Evolutionary conservation across 352 stramenopile genomes (phyloP).

Genomic region (Thraustochytrium sp.): DNA sequence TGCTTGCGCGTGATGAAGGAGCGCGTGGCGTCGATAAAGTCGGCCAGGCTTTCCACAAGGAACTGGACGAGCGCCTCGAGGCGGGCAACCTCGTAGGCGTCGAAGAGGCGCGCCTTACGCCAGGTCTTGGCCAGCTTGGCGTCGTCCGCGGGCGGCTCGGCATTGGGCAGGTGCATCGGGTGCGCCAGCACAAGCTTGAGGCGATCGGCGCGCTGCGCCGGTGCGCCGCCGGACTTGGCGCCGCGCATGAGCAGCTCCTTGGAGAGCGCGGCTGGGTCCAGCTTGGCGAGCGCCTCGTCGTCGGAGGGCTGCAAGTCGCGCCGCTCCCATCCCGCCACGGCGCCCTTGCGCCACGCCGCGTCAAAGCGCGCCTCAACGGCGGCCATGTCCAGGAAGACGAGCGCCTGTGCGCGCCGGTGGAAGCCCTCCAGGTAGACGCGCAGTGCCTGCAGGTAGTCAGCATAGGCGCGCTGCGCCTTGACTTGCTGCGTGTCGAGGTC

Average conservation of each 20-base stretch:
- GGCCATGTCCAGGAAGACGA: conserved; percentile 65
- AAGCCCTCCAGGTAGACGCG: conserved; percentile 73
- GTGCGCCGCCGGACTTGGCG: conserved; percentile 32
- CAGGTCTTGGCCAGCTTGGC: background rate
- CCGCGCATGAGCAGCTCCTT: conserved; percentile 9
- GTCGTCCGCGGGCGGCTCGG: background rate
- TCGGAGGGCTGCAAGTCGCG: background rate
- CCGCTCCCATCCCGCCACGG: conserved; percentile 31
- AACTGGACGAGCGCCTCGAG: conserved; percentile 30
- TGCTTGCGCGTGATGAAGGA: conserved; percentile 79
- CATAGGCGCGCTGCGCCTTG: conserved; percentile 38
- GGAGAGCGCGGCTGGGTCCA: background rate
- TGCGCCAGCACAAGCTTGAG: background rate
- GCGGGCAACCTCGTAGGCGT: conserved; percentile 3
- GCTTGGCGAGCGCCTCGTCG: background rate
- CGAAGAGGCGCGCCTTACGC: conserved; percentile 19
- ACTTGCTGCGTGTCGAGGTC: conserved; percentile 35
- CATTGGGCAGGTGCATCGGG: background rate
- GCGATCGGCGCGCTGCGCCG: conserved; percentile 45
- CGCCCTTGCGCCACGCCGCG: background rate
- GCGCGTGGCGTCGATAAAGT: conserved; percentile 69
- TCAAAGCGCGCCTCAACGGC: background rate
- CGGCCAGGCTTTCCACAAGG: conserved; percentile 46
- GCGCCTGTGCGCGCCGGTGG: conserved; percentile 73
- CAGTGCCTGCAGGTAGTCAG: conserved; percentile 62